Conservation (phyloP, 2,329 filamentous ascomycete genomes). For the Talaromyces islandicus region DNA sequence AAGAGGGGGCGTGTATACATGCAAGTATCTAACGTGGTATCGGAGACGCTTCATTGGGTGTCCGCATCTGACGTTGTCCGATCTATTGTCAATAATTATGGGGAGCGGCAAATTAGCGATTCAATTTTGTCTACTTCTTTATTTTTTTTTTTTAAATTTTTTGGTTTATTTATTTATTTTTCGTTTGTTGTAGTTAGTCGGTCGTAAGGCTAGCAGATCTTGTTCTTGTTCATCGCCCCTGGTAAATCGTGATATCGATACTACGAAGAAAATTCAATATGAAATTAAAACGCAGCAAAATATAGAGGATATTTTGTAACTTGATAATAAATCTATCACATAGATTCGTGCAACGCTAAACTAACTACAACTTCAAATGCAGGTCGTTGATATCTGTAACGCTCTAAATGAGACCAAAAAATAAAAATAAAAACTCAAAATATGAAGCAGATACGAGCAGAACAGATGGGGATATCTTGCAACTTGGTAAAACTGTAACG, state of each 20-base stretch:
- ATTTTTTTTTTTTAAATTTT: too few relatives aligned
- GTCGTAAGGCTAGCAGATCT: neutral
- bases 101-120: neutral
- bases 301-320: neutral
- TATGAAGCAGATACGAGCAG: neutral
- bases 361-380: neutral
- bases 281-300: neutral
- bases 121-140: neutral
- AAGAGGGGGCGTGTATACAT: neutral
- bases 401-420: neutral
- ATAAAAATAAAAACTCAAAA: neutral
- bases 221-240: neutral
- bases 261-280: neutral
- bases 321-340: neutral
- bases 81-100: neutral
- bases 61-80: neutral
- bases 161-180: too few relatives aligned
- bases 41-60: neutral
- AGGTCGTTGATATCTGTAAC: neutral
- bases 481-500: slow-evolving; percentile 1
- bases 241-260: neutral
- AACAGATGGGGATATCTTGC: slow-evolving; percentile 2
- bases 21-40: neutral
- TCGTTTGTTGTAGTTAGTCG: too few relatives aligned
- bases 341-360: neutral